Percentiles rank a stretch among this genome's conserved stretches.
Evolutionary conservation across 2,329 filamentous ascomycete species (phyloP).

Genomic region (Aspergillaceae sp.): DNA sequence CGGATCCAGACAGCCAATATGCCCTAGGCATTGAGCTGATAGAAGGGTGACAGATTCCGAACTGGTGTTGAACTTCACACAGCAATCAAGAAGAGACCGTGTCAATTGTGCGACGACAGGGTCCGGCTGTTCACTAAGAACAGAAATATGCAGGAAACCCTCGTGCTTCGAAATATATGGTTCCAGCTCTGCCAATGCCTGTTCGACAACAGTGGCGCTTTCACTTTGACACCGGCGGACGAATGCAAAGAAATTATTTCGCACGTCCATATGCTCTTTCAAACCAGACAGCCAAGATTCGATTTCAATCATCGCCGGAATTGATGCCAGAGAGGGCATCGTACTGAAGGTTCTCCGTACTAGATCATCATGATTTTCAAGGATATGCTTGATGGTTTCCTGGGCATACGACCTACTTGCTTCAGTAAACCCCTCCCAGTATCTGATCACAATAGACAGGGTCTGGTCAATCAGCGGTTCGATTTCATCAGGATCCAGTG

Average conservation of each 20-base stretch:
- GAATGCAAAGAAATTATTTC: constrained; percentile 62
- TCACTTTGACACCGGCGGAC: constrained; percentile 69
- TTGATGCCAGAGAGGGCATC: constrained; percentile 66
- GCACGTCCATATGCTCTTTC: constrained; percentile 56
- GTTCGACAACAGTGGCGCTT: constrained; percentile 73
- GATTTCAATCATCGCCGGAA: constrained; percentile 60
- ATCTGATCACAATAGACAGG: constrained; percentile 73
- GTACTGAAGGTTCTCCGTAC: constrained; percentile 61
- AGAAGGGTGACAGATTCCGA: constrained; percentile 60
- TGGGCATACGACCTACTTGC: constrained; percentile 52
- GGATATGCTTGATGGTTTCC: constrained; percentile 55
- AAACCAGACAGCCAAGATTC: constrained; percentile 57
- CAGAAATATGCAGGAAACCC: constrained; percentile 66
- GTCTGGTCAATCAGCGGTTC: constrained; percentile 77
- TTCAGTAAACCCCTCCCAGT: constrained; percentile 63
- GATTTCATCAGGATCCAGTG: constrained; percentile 70
- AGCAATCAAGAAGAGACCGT: constrained; percentile 75
- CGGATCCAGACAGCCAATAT: constrained; percentile 85
- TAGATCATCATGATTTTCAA: constrained; percentile 53
- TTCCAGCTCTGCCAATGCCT: constrained; percentile 69
- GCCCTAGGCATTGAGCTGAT: constrained; percentile 73
- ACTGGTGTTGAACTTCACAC: constrained; percentile 65
- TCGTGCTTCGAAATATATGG: constrained; percentile 66
- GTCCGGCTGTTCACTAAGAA: constrained; percentile 76
- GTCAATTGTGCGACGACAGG: constrained; percentile 61